Percentiles rank a stretch among this genome's conserved stretches.
Conservation (phyloP, 2,329 filamentous ascomycete genomes). For the Xylariaceae sp. region DNA sequence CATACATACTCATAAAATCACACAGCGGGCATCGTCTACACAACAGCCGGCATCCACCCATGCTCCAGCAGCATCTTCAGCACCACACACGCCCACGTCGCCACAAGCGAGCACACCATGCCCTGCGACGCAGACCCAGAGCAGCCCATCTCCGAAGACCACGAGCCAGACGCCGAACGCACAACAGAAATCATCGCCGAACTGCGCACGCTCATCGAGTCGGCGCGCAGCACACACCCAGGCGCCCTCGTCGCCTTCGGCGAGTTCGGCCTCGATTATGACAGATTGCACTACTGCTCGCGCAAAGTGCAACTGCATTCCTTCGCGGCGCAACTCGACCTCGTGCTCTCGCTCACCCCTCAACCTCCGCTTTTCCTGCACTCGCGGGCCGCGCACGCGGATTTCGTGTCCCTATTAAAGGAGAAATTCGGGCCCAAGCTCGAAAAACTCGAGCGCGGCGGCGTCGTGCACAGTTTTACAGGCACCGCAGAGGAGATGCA, state of each 20-base stretch:
- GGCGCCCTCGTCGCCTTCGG: conserved; percentile 71
- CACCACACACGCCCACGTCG: conserved; percentile 39
- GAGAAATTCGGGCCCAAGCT: conserved; percentile 53
- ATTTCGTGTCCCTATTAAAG: conserved; percentile 71
- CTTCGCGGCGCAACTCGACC: conserved; percentile 74
- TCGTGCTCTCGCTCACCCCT: conserved; percentile 63
- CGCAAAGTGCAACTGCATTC: conserved; percentile 76
- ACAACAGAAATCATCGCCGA: conserved; percentile 49
- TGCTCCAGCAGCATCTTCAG: conserved; percentile 81
- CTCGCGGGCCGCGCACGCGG: conserved; percentile 76
- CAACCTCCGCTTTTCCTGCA: conserved; percentile 89
- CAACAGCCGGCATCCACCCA: conserved; percentile 90
- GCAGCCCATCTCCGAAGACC: conserved; percentile 45
- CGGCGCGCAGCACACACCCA: conserved; percentile 43
- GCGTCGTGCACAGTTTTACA: conserved; percentile 92
- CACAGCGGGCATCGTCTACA: conserved; percentile 69
- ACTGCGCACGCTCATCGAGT: conserved; percentile 59
- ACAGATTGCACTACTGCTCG: conserved; percentile 77
- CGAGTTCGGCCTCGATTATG: conserved; percentile 95
- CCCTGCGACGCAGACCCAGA: conserved; percentile 51
- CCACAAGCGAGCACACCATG: conserved; percentile 42
- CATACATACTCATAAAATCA: conserved; percentile 4
- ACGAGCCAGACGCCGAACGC: conserved; percentile 40
- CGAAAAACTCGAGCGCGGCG: conserved; percentile 64
- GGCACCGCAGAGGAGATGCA: conserved; percentile 81